Evolutionary conservation across 345 rosid species (phyloP).

Genomic region (Linum tenue): DNA sequence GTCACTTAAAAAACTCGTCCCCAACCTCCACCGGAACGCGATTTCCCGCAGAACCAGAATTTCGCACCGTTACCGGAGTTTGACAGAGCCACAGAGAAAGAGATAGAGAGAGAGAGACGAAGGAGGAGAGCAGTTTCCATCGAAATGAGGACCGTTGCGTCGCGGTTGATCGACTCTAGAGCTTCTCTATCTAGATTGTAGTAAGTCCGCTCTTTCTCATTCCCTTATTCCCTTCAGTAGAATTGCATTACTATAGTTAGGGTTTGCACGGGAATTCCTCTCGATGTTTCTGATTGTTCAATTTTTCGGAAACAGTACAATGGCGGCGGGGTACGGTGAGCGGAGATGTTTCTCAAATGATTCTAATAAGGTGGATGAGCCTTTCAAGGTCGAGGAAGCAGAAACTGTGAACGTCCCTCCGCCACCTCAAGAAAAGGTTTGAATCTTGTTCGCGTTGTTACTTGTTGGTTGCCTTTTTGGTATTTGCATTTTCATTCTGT

Average conservation of each 20-base stretch:
- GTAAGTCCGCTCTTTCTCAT: conserved; percentile 19
- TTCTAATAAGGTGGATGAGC: conserved; percentile 68
- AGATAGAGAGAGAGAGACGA: no score
- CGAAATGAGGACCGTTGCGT: conserved; percentile 32
- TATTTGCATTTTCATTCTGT: conserved; percentile 10
- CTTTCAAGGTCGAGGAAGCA: conserved; percentile 79
- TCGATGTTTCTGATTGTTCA: neutral
- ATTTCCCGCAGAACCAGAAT: neutral
- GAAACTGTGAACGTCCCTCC: conserved; percentile 75
- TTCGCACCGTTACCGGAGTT: neutral
- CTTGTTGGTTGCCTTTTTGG: neutral
- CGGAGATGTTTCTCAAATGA: conserved; percentile 57
- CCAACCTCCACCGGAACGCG: neutral
- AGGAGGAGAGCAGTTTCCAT: neutral
- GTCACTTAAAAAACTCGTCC: neutral
- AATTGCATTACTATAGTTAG: neutral
- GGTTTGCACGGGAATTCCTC: conserved; percentile 7
- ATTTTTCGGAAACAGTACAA: conserved; percentile 20
- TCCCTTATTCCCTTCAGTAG: neutral
- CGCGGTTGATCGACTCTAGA: conserved; percentile 35
- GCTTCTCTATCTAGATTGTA: conserved; percentile 23
- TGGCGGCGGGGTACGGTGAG: conserved; percentile 24
- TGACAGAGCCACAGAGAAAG: neutral
- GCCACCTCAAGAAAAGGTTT: conserved; percentile 76
- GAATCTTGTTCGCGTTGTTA: neutral